Percentiles rank a stretch among this genome's conserved stretches.
Evolutionary conservation across 2,329 filamentous ascomycete species (phyloP).

Genomic region (Fusarium anguioides): DNA sequence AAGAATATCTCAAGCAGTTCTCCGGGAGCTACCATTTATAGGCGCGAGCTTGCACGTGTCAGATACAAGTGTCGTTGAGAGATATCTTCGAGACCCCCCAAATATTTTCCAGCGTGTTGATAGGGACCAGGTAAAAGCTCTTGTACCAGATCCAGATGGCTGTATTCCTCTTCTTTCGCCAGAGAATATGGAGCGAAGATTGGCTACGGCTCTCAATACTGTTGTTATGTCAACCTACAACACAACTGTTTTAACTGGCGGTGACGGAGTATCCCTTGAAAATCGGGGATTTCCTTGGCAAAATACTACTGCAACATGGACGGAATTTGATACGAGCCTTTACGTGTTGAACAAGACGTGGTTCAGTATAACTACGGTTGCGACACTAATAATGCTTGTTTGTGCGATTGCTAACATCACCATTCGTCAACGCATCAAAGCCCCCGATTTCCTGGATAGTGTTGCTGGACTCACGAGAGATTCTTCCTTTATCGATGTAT

Average conservation of each 20-base stretch:
- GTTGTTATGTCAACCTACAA: neutral
- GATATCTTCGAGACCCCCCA: neutral
- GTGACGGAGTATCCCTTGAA: neutral
- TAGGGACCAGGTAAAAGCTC: neutral
- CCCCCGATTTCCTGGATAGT: rapidly evolving
- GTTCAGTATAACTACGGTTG: rapidly evolving
- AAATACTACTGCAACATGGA: neutral
- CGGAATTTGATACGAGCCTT: rapidly evolving
- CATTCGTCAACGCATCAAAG: neutral
- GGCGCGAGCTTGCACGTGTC: rapidly evolving
- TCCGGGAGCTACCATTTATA: neutral
- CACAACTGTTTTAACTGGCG: neutral
- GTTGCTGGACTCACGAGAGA: neutral
- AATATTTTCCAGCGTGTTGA: neutral
- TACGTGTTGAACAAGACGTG: neutral
- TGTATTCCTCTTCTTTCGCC: neutral
- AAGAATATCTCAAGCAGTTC: rapidly evolving
- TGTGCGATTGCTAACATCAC: neutral
- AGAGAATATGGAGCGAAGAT: neutral
- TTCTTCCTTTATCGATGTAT: neutral
- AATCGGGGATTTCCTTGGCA: neutral
- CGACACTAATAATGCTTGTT: rapidly evolving
- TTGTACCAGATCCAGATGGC: neutral
- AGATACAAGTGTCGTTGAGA: neutral
- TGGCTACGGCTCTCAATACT: neutral